Base-by-base conservation (phyloP, 148 eudicot species). In the Talinum fruticosum region DNA sequence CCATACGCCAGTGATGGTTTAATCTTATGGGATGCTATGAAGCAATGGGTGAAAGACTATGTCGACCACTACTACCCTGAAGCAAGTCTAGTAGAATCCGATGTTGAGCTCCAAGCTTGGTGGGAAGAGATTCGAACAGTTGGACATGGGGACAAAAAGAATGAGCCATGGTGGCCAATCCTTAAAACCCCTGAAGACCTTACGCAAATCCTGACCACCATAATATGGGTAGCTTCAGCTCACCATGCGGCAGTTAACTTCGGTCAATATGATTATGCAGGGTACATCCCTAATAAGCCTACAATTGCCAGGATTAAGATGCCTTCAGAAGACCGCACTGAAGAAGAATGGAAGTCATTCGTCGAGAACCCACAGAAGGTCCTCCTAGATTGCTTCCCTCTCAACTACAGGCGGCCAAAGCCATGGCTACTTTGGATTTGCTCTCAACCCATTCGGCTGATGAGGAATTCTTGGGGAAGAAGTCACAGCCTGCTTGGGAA, bases 181-280 rank as follows among this genome's bases (percentile, higher is more conserved):
- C 83, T 92, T 8, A 76, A 89, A 23, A 93, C 89, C 24, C 79
- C 77, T 0, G 54, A 87, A 2, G 93, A 91, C 64, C 79, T 93
- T 1, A 74, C 87, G 10, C 84, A 85, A 18, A 87, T 89, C 28
- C 15, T 89, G 13, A 88, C 92, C 14, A 93, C 89, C 13, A 91
- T 93, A 28, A 89, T 89, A 16, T 93, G 97, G 97, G 88, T 91
- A 16, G 21, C 89, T 61, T 93, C 96, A 19, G 93, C 93, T 23
- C 93, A 90, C 79, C 97, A 92, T 78, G 85, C 95, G 0, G 95
- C 97, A 0, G 92, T 90, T 18, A 93, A 93, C 86, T 93, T 93
- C 28, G 92, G 97, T 0, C 97, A 93, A 47, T 93, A 90, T 21
- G 80, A 79, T 13, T 92, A 74, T 49, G 97, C 76, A 8, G 97